Percentiles rank a stretch among this genome's conserved stretches.
phyloP scores from a whole-genome alignment of 2,329 filamentous ascomycete species.

The Colletotrichum liriopes region DNA sequence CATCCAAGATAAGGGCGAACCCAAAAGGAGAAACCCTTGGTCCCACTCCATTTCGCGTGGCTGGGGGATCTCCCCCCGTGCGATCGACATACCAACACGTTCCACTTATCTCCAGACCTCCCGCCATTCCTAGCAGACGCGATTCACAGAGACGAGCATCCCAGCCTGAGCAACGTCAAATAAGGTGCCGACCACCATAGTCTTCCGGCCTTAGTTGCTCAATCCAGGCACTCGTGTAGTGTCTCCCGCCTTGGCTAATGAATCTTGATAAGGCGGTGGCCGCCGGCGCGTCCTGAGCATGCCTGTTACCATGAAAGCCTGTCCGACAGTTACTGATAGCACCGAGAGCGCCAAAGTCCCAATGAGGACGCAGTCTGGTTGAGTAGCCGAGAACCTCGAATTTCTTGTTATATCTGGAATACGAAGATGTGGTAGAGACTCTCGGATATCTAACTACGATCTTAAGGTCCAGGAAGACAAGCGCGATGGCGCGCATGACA shows the following conservation, averaged over 20 bases:
- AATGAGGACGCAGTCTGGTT: not conserved
- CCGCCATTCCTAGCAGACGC: not conserved
- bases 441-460: not conserved
- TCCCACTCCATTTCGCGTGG: conserved; percentile 21
- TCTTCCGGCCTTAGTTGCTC: not conserved
- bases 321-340: not conserved
- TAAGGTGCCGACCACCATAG: not conserved
- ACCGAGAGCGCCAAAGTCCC: too few relatives aligned
- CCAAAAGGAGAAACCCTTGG: conserved; percentile 12
- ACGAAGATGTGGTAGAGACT: not conserved
- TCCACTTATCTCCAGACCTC: conserved; percentile 21
- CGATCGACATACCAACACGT: conserved; percentile 19
- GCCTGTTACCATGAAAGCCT: not conserved
- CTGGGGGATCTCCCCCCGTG: conserved; percentile 25
- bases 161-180: not conserved
- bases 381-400: too few relatives aligned
- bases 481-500: not conserved
- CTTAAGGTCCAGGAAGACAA: not conserved
- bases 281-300: not conserved
- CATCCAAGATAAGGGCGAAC: conserved; percentile 27
- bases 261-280: not conserved
- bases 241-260: not conserved
- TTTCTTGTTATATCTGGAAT: too few relatives aligned
- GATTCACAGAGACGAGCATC: not conserved
- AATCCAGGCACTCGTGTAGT: not conserved